Conservation (phyloP, 1,139 yeast species). For the Pichia sp. region DNA sequence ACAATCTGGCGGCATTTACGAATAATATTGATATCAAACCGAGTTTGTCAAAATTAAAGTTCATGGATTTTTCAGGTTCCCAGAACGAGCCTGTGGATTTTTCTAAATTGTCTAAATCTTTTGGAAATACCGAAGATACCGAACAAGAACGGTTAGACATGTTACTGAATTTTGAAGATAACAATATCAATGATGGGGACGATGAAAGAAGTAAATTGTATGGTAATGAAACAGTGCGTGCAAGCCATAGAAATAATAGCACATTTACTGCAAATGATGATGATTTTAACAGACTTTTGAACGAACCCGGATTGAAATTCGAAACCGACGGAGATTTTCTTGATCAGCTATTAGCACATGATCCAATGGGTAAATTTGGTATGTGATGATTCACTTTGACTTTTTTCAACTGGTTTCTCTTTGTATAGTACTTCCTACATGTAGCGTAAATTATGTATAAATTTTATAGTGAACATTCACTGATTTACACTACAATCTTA, state of each 20-base stretch:
- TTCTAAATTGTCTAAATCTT: conserved; percentile 6
- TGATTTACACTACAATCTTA: too few relatives aligned
- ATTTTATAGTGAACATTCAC: not conserved
- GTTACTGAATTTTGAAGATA: not conserved
- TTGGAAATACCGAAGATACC: not conserved
- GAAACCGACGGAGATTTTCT: conserved; percentile 10
- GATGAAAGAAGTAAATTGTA: not conserved
- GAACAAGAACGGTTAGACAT: not conserved
- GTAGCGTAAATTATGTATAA: not conserved
- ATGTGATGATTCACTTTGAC: not conserved
- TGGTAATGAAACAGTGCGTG: not conserved
- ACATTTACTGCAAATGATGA: not conserved
- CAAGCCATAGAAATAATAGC: not conserved
- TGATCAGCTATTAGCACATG: conserved; percentile 8
- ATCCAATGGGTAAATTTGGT: conserved; percentile 1
- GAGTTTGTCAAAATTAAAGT: conserved; percentile 7
- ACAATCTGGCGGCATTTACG: conserved; percentile 7
- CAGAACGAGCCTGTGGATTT: conserved; percentile 9
- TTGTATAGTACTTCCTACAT: not conserved
- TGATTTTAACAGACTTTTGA: conserved; percentile 2
- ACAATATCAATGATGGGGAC: not conserved
- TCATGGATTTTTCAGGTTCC: conserved; percentile 10
- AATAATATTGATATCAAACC: conserved; percentile 1
- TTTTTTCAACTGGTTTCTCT: too few relatives aligned
- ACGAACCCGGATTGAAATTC: conserved; percentile 6